Base-by-base conservation (phyloP, 2,329 filamentous ascomycete species). In the Aureobasidium sp. region DNA sequence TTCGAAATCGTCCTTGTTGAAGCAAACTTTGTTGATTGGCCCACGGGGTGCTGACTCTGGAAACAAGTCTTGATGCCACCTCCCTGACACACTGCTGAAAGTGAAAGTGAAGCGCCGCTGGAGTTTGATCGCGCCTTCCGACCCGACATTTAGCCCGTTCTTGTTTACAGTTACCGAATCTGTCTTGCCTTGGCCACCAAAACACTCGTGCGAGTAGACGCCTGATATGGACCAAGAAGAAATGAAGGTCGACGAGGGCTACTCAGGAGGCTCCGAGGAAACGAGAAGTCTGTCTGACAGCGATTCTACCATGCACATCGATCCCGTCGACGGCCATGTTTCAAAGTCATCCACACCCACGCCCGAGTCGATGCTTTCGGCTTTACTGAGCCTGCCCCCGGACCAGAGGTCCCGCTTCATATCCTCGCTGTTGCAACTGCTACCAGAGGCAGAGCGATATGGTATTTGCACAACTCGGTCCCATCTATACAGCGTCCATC, bases 161-260 rank as follows among this genome's bases (percentile, higher is more conserved):
- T 46, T 57, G 40, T 57, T 57, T 29, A 29, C 27, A 29, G 9
- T n/a, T 57, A 57, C 53, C 53, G 27, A 57, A 21, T 21, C 19
- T 57, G 40, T 35, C 38, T 53, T 40, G 53, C 53, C 27, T 55
- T 27, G 40, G 1, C 40, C 38, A 42, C 19, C 40, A 33, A 40
- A 57, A 46, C 53, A 57, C 40, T 29, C 53, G 40, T 13, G 19
- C 40, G 40, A 45, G 53, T 29, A 33, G 40, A 42, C 38, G 51
- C 51, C 51, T 42, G 37, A 55, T 3, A 43, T 43, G 37, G 51
- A 25, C n/a, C 51, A 53, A 19, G 49, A 53, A 27, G 51, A 55
- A n/a, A 57, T 57, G 53, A 46, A 65, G 65, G 81, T 90, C 61
- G 90, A 95, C 75, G 90, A 95, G 75, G 90, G 90, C 68, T 95